Percentiles rank a stretch among this genome's conserved stretches.
These are phyloP conservation scores for Styphnolobium japonicum DNA, from an alignment of 306 rosid species.

Conservation along the genomic window DNA sequence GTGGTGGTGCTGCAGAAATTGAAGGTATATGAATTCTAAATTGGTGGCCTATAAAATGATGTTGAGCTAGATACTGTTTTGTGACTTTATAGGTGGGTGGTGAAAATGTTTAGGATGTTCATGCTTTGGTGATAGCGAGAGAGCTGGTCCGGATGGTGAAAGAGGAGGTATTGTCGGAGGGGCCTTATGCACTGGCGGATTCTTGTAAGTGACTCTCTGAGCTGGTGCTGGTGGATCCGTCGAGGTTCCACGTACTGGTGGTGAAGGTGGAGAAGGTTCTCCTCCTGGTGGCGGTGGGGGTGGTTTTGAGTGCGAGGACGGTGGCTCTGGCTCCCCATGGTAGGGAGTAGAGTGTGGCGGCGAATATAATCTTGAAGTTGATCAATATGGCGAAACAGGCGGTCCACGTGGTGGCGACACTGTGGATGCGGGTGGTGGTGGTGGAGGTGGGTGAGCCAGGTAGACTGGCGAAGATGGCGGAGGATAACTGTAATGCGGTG, in stretches of 20 bases:
- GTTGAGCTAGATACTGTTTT: neutral
- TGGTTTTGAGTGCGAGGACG: neutral
- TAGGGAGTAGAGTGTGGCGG: conserved; percentile 30
- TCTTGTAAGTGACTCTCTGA: conserved; percentile 12
- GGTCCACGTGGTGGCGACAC: conserved; percentile 7
- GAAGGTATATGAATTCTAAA: neutral
- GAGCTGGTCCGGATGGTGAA: conserved; percentile 21
- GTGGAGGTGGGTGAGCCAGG: conserved; percentile 21
- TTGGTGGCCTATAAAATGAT: neutral
- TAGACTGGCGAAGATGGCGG: conserved; percentile 23
- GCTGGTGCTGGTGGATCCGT: conserved; percentile 27
- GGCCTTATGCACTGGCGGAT: conserved; percentile 30
- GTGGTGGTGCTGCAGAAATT: neutral
- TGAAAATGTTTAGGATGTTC: conserved; percentile 29
- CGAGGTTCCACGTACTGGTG: conserved; percentile 17
- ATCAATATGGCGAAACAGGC: conserved; percentile 32
- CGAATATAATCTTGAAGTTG: conserved; percentile 16
- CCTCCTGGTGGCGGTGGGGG: neutral
- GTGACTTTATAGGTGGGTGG: conserved; percentile 15
- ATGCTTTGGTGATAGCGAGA: conserved; percentile 18
- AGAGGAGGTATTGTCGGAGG: conserved; percentile 18
- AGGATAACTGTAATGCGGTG: conserved; percentile 26
- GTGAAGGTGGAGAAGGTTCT: neutral
- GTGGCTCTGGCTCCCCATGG: neutral
- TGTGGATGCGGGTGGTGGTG: conserved; percentile 20